These are phyloP conservation scores for Penicillium macrosclerotiorum DNA, from an alignment of 495 filamentous ascomycete genomes.

Conservation along the genomic window DNA sequence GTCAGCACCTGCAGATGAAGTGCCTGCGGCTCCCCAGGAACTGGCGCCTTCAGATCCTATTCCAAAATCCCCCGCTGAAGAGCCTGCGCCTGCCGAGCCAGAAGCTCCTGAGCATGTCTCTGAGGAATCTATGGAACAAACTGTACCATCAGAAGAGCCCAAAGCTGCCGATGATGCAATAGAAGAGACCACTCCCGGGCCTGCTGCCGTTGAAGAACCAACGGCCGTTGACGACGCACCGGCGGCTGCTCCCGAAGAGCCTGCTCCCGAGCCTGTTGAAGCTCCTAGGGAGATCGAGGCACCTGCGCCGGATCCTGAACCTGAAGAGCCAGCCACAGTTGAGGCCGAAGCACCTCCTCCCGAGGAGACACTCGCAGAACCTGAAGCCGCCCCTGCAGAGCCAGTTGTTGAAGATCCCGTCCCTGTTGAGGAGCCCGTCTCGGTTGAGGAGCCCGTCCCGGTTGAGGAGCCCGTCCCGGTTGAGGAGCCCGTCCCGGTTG, in stretches of 20 bases:
- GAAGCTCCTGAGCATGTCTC: conserved; percentile 1
- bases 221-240: neutral
- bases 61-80: conserved; percentile 1
- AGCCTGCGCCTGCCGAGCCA: conserved; percentile 8
- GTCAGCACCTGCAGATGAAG: neutral
- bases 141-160: conserved; percentile 7
- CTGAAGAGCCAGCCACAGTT: neutral
- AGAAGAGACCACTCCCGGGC: neutral
- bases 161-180: neutral
- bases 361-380: neutral
- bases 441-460: neutral
- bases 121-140: neutral
- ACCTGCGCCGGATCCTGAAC: neutral
- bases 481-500: conserved; percentile 3
- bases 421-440: conserved; percentile 3
- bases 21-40: neutral
- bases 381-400: conserved; percentile 3
- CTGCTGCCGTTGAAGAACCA: neutral
- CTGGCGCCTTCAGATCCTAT: neutral
- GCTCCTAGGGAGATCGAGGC: conserved; percentile 3
- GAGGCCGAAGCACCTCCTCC: neutral
- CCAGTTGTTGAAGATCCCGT: conserved; percentile 6
- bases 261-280: neutral
- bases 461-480: conserved; percentile 7
- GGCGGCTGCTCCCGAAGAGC: neutral